phyloP scores from a whole-genome alignment of 768 basidiomycete genomes.

The Chalciporus piperatus region DNA sequence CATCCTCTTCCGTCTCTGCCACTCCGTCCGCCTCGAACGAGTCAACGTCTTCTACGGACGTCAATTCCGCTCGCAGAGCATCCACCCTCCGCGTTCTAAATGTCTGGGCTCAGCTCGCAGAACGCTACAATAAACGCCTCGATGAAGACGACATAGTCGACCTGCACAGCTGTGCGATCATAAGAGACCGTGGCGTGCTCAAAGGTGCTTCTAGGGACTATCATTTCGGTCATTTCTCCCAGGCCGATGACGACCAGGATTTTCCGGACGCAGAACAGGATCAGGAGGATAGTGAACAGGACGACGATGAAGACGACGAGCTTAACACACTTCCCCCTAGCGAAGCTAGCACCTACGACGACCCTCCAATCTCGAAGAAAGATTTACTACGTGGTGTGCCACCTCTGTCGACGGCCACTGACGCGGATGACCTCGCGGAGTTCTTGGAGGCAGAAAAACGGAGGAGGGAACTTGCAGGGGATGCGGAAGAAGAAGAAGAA shows the following conservation, averaged over 20 bases:
- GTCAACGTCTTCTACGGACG: conserved; percentile 35
- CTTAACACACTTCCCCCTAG: conserved; percentile 48
- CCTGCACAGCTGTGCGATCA: conserved; percentile 54
- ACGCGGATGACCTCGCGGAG: conserved; percentile 61
- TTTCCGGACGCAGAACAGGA: conserved; percentile 39
- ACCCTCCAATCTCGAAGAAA: conserved; percentile 30
- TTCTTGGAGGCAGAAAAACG: conserved; percentile 64
- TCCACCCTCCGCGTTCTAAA: conserved; percentile 52
- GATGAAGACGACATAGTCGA: conserved; percentile 83
- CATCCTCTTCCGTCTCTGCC: conserved; percentile 42
- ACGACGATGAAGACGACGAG: conserved; percentile 57
- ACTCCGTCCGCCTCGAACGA: conserved; percentile 27
- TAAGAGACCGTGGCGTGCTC: conserved; percentile 70
- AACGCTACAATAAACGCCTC: conserved; percentile 60
- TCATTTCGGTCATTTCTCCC: conserved; percentile 52
- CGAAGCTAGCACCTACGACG: conserved; percentile 24
- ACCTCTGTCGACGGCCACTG: conserved; percentile 44
- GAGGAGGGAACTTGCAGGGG: conserved; percentile 41
- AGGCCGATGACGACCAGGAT: conserved; percentile 37
- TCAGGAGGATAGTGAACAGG: conserved; percentile 47
- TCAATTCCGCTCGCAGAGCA: conserved; percentile 55
- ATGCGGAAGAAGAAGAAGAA: conserved; percentile 26
- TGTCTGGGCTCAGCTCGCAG: conserved; percentile 66
- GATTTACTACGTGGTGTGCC: conserved; percentile 38
- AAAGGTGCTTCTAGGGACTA: conserved; percentile 40